Evolutionary conservation across 495 filamentous ascomycete species (phyloP), one percentile per base, ranked within the genome.

Genomic region (Lophiostoma macrostomum): DNA sequence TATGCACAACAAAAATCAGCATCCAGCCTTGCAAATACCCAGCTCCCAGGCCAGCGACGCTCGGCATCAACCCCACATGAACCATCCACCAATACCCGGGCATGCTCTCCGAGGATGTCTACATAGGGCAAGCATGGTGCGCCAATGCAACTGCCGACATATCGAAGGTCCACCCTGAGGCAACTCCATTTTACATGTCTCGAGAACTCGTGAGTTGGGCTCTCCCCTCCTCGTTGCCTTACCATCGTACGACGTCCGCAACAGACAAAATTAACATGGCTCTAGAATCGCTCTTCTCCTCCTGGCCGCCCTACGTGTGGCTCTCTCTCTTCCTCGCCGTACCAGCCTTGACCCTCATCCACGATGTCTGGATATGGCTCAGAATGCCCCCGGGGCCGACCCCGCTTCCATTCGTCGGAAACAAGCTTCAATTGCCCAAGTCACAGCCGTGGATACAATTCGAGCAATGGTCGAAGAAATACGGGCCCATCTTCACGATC

Each of bases 371-470:
- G 48, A 12, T 43, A 48, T 58, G 53, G 58, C 16, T 27, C 0
- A 23, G 53, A 1, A 60, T 80, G 63, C 80, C 80, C 12, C 79
- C 80, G 0, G 80, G 80, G 29, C 80, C 80, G 4, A 69, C 64
- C 32, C 75, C 77, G 30, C 63, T 78, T 2, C 78, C 76, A 0
- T 69, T 84, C 45, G 63, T 83, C 14, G 80, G 80, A 31, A 83
- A 83, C 70, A 70, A 76, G 20, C 71, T 73, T 61, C 73, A 78
- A 60, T 60, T 80, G 18, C 73, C 77, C 29, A 70, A 69, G 28
- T 65, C 63, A 27, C 74, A 79, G 43, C 78, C 78, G 18, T 87
- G 83, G 83, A 62, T 78, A 14, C 76, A 78, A 63, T 83, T 85
- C 65, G 47, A 76, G 50, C 66, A 79, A 57, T 77, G 79, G 65